phyloP scores from a whole-genome alignment of 768 basidiomycete species.

The Chalciporus chontae region DNA sequence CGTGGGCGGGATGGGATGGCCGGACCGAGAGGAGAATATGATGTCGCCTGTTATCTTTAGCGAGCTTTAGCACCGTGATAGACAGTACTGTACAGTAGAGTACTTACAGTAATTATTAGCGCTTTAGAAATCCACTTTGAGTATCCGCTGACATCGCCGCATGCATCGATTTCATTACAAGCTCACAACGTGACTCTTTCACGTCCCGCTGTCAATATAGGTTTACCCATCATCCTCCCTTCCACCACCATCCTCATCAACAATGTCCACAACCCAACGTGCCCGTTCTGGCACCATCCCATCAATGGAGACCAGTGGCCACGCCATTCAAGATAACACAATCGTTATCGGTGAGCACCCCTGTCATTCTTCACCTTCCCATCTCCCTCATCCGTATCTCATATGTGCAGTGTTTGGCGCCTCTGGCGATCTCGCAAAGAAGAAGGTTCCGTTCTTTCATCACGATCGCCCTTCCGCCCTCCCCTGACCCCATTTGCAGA shows the following conservation, averaged over 20 bases:
- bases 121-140: constrained; percentile 3
- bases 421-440: constrained; percentile 97
- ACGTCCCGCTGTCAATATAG: constrained; percentile 20
- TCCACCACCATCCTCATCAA: background rate
- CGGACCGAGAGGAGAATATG: background rate
- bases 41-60: too few relatives aligned
- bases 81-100: too few relatives aligned
- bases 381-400: constrained; percentile 10
- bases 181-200: constrained; percentile 4
- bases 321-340: constrained; percentile 82
- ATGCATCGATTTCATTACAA: constrained; percentile 2
- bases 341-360: constrained; percentile 71
- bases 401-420: constrained; percentile 76
- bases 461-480: background rate
- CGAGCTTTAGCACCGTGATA: too few relatives aligned
- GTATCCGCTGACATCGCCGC: constrained; percentile 11
- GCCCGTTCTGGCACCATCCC: constrained; percentile 81
- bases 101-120: too few relatives aligned
- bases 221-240: background rate
- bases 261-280: constrained; percentile 41
- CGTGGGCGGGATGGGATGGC: background rate
- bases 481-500: constrained; percentile 58
- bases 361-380: constrained; percentile 11
- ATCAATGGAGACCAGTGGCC: constrained; percentile 74
- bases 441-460: constrained; percentile 64